A percentile compares a stretch with the other conserved stretches of the same genome.
phyloP scores from a whole-genome alignment of 345 rosid genomes.

The Firmiana major region DNA sequence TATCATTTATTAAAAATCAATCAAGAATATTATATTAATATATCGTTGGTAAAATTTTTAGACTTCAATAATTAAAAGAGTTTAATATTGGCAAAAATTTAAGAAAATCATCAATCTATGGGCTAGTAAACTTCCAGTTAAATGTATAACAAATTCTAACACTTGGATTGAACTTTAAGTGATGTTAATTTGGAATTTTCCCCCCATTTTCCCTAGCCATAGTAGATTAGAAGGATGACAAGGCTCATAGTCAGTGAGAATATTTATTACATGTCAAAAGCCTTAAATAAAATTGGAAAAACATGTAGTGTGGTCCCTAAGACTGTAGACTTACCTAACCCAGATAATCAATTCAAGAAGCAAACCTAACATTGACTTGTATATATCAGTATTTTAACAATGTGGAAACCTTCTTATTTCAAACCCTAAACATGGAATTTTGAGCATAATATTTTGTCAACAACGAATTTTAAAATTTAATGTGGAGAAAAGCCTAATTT shows the following conservation, averaged over 20 bases:
- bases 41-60: too few relatives aligned
- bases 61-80: too few relatives aligned
- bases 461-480: not conserved
- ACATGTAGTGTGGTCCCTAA: not conserved
- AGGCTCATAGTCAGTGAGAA: not conserved
- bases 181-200: not conserved
- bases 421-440: not conserved
- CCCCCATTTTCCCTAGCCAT: not conserved
- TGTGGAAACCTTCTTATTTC: not conserved
- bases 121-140: not conserved
- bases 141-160: not conserved
- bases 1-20: too few relatives aligned
- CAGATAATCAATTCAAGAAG: not conserved
- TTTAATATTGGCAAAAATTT: too few relatives aligned
- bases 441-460: not conserved
- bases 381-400: not conserved
- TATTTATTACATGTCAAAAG: not conserved
- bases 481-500: not conserved
- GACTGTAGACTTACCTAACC: not conserved
- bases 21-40: too few relatives aligned
- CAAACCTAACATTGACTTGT: slow-evolving; percentile 10
- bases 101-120: not conserved
- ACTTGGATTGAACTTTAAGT: not conserved
- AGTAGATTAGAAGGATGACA: not conserved
- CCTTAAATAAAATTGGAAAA: not conserved